These are phyloP conservation scores for Botrytis aclada DNA, from an alignment of 2,329 filamentous ascomycete species.

Conservation along the genomic window DNA sequence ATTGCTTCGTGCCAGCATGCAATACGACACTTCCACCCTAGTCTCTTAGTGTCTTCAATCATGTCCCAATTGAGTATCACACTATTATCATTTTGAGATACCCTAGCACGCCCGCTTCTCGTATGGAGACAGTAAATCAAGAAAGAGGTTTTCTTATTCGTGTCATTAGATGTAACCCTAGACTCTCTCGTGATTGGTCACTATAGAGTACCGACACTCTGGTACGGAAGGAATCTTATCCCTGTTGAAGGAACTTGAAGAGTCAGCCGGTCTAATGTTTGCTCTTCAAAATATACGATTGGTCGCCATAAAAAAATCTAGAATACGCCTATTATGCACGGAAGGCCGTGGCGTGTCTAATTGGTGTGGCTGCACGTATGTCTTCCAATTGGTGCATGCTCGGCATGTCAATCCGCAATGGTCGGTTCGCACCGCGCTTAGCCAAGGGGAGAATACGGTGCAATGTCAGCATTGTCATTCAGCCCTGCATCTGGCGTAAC, in stretches of 20 bases:
- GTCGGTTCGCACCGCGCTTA: constrained; percentile 11
- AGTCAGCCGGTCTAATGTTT: neutral
- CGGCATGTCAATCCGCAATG: neutral
- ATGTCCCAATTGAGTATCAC: neutral
- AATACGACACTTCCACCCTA: neutral
- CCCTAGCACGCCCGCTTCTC: neutral
- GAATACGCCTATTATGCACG: neutral
- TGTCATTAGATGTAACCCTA: neutral
- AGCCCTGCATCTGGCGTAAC: neutral
- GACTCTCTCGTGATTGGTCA: neutral
- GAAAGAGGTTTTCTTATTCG: neutral
- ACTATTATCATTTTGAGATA: neutral
- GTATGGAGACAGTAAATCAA: neutral
- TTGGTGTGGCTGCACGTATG: neutral
- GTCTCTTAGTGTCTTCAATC: neutral
- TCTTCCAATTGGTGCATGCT: constrained; percentile 2
- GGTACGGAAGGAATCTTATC: neutral
- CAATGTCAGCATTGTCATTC: neutral
- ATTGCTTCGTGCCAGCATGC: neutral
- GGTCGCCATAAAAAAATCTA: neutral
- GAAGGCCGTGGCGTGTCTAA: neutral
- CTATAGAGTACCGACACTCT: neutral
- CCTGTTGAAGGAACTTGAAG: neutral
- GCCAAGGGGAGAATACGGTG: neutral
- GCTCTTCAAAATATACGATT: neutral